These are phyloP conservation scores for Solanum chacoense DNA, from an alignment of 305 asterid species.

Conservation along the genomic window DNA sequence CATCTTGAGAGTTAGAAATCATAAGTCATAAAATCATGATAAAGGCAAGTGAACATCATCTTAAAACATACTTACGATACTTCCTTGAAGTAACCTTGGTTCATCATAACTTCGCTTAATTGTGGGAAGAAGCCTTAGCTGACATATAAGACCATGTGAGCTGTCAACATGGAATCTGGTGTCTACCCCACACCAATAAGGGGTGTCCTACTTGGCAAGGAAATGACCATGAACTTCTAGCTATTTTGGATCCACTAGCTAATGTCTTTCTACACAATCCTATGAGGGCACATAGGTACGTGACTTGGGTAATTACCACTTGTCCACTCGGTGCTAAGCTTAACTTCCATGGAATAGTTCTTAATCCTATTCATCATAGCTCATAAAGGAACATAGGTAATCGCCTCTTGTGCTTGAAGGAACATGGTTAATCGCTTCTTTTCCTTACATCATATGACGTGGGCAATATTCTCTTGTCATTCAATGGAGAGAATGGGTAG, in stretches of 20 bases:
- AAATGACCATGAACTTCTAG: neutral
- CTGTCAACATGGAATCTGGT: neutral
- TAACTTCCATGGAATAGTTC: neutral
- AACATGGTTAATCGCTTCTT: neutral
- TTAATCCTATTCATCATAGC: neutral
- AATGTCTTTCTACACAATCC: neutral
- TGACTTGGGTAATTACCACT: neutral
- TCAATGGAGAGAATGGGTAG: neutral
- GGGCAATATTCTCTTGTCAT: neutral
- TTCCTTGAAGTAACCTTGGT: no score
- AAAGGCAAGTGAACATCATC: neutral
- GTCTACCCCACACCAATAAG: neutral
- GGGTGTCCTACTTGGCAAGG: neutral
- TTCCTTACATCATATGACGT: neutral
- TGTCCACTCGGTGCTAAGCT: neutral
- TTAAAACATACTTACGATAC: no score
- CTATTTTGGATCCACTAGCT: neutral
- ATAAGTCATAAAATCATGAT: neutral
- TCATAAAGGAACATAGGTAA: neutral
- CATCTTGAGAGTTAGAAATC: neutral
- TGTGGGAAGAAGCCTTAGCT: neutral
- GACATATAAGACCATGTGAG: neutral
- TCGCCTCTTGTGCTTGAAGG: neutral
- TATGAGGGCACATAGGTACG: no score
- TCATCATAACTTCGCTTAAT: no score